A percentile compares a stretch with the other conserved stretches of the same genome.
phyloP scores from a whole-genome alignment of 345 rosid species.

The Gossypium arboreum region DNA sequence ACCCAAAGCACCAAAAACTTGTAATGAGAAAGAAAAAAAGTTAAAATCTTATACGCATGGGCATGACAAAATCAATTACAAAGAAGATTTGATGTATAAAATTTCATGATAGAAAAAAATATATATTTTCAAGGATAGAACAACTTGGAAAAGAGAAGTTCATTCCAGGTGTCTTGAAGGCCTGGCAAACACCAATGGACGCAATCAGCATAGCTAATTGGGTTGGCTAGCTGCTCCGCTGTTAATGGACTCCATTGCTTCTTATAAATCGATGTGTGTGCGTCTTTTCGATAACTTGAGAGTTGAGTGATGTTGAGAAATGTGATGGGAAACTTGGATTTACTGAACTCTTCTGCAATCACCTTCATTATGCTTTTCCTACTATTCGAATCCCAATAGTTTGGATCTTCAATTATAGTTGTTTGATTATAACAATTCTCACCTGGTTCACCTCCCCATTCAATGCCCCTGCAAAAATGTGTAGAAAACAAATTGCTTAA shows the following conservation, averaged over 20 bases:
- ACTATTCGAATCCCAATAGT: conserved; percentile 82
- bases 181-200: conserved; percentile 96
- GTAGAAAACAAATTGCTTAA: no score
- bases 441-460: conserved; percentile 73
- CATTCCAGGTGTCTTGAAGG: conserved; percentile 91
- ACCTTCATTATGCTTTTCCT: conserved; percentile 71
- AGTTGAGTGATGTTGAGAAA: conserved; percentile 84
- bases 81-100: no score
- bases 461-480: conserved; percentile 48
- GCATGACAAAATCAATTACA: no score
- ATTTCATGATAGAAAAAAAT: not conserved
- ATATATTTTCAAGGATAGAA: conserved; percentile 47
- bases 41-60: no score
- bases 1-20: no score
- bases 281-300: conserved; percentile 74
- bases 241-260: conserved; percentile 77
- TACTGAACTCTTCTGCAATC: conserved; percentile 62
- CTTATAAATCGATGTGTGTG: conserved; percentile 91
- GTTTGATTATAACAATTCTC: conserved; percentile 78
- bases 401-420: conserved; percentile 49
- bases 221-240: conserved; percentile 60
- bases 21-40: no score
- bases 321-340: conserved; percentile 60
- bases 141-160: conserved; percentile 77
- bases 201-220: conserved; percentile 78